Evolutionary conservation across 1,139 yeast genomes (phyloP), one percentile per base, ranked within the genome.

Genomic region (Kodamaea alishanica): DNA sequence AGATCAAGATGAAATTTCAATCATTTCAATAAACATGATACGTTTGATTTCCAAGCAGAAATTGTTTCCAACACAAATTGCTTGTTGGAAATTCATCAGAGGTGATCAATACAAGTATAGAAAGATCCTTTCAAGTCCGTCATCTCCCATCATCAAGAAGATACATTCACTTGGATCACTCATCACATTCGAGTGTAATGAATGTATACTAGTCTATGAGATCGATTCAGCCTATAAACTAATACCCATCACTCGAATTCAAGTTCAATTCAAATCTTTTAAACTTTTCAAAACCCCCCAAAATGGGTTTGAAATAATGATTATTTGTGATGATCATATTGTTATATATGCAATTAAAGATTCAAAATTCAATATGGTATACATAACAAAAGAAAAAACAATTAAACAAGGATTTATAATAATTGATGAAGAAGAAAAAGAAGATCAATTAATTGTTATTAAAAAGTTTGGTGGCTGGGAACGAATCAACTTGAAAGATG

Each of bases 251-350:
- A 15, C 20, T 15, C 20, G 20, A 15, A 15, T 15, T 15, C 20
- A 15, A 15, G 20, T 29, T 7, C 32, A 7, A n/a, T 28, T 32
- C 5, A n/a, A 8, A 10, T 24, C 33, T 6, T 15, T 35, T 8
- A 35, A 35, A 20, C 10, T 38, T 8, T 37, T 15, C 37, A 22
- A 30, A 3, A 31, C 41, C n/a, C 20, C 9, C 5, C 28, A 28
- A 9, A 12, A 20, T 2, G 41, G 41, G 6, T 9, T 6, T 7
- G 39, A 33, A 22, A 28, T 41, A 11, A 8, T 41, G 34, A 24
- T 41, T 5, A 33, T 35, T n/a, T 32, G 35, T 15, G 5, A 9
- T 5, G 45, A 47, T 31, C 57, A 53, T 28, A 38, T 54, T 5
- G 49, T 47, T 2, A 29, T 45, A 8, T 48, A 43, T 26, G 43